Base-by-base conservation (phyloP, 306 rosid species). In the Sophora flavescens region DNA sequence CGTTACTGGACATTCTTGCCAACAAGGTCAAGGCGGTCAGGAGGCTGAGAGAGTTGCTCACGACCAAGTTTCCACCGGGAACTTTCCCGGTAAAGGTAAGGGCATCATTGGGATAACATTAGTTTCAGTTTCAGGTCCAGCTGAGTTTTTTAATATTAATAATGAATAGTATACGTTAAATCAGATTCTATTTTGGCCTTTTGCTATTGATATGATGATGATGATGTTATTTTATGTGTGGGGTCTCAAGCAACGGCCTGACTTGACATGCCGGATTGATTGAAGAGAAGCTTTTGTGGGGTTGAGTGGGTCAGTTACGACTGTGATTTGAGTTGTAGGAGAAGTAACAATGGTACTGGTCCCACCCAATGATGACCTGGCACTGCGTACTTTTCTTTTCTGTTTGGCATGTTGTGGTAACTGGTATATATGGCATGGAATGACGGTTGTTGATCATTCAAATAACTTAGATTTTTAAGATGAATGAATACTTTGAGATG, bases 61-160 rank as follows among this genome's bases (percentile, higher is more conserved):
- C 99, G 61, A 89, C 99, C 15, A 95, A 90, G 83, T 92, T 95
- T 80, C 99, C 99, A 83, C 86, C 97, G 86, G 97, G 96, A 0
- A 88, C 86, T 6, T 95, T 95, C 30, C 99, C 99, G 81, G 99
- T 95, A 2, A 95, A 95, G 99, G 99, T 92, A 81, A 28, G 80
- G 86, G 79, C 76, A 22, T 38, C 48, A 53, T 16, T 6, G 77
- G 42, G 6, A 70, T 22, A 52, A 67, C 6, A 57, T 28, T 36
- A 57, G 51, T 38, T 4, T 10, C 33, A 4, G 11, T 61, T 61
- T 61, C 17, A 6, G 13, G 42, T 54, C 6, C 53, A 35, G 13
- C 0, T 17, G 17, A 6, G 68, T 35, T 38, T 48, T 51, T 13
- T 51, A 6, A 44, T 9, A 11, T 9, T 44, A 1, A 39, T 39